A percentile compares a stretch with the other conserved stretches of the same genome.
Conservation (phyloP, 495 filamentous ascomycete species). For the Wilcoxina mikolae region DNA sequence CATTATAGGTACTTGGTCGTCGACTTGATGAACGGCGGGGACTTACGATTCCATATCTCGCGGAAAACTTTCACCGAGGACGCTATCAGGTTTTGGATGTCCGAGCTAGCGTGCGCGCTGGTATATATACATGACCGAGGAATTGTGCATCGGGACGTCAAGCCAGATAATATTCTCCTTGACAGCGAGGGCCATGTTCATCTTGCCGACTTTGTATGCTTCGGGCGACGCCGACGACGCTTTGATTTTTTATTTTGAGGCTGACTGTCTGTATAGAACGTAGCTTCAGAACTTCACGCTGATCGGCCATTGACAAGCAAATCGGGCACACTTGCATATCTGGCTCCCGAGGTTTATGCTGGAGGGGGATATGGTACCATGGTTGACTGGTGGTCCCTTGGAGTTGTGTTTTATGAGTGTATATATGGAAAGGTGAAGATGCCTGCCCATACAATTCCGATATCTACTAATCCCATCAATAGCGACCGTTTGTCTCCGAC, state of each 20-base stretch:
- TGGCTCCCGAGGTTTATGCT: slow-evolving; percentile 88
- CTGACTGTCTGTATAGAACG: slow-evolving; percentile 50
- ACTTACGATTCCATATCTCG: slow-evolving; percentile 94
- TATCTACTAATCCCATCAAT: neutral
- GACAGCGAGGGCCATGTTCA: slow-evolving; percentile 94
- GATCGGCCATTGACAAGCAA: slow-evolving; percentile 83
- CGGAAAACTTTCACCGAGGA: slow-evolving; percentile 97
- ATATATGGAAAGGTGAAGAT: slow-evolving; percentile 81
- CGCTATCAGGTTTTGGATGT: slow-evolving; percentile 90
- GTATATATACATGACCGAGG: slow-evolving; percentile 80
- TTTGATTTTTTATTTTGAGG: too few relatives aligned
- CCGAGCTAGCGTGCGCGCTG: slow-evolving; percentile 82
- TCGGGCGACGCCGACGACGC: neutral
- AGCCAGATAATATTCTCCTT: slow-evolving; percentile 90
- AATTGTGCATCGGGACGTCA: slow-evolving; percentile 92
- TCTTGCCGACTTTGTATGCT: slow-evolving; percentile 86
- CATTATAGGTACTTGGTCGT: slow-evolving; percentile 81
- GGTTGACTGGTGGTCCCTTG: slow-evolving; percentile 97
- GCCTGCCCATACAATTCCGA: neutral
- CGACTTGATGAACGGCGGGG: slow-evolving; percentile 95
- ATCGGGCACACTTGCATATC: slow-evolving; percentile 88
- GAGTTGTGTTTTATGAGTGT: slow-evolving; percentile 95
- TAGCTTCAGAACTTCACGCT: slow-evolving; percentile 79
- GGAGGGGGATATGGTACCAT: slow-evolving; percentile 72
- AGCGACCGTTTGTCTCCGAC: slow-evolving; percentile 81